phyloP scores from a whole-genome alignment of 805 yeast genomes.

The Wickerhamiella occidentalis region DNA sequence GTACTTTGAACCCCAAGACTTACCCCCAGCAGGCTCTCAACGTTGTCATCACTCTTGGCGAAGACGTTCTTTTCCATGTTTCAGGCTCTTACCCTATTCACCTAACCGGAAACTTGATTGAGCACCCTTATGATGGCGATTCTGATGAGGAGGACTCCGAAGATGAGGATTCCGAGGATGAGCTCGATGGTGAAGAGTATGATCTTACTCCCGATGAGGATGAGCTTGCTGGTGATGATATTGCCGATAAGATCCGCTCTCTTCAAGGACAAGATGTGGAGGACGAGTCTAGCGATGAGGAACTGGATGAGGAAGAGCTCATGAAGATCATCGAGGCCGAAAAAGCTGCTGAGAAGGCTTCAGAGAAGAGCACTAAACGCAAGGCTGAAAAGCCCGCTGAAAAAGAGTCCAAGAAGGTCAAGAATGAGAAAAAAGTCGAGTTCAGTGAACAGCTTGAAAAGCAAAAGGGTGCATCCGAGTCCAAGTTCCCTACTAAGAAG shows the following conservation, averaged over 20 bases:
- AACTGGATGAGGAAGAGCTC: constrained; percentile 27
- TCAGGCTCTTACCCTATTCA: constrained; percentile 93
- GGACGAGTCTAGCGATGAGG: constrained; percentile 28
- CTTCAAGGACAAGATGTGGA: constrained; percentile 41
- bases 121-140: constrained; percentile 80
- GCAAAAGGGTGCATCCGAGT: constrained; percentile 59
- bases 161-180: constrained; percentile 25
- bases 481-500: constrained; percentile 45
- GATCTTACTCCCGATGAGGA: constrained; percentile 31
- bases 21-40: constrained; percentile 75
- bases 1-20: constrained; percentile 78
- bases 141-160: constrained; percentile 36
- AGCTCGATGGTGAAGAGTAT: constrained; percentile 47
- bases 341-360: constrained; percentile 21
- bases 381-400: constrained; percentile 25
- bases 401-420: constrained; percentile 29
- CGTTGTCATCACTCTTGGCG: constrained; percentile 81
- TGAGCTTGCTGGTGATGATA: constrained; percentile 17
- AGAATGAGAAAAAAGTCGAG: constrained; percentile 66
- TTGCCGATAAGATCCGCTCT: constrained; percentile 28
- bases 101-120: constrained; percentile 88
- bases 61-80: constrained; percentile 86
- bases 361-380: constrained; percentile 27
- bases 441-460: constrained; percentile 86
- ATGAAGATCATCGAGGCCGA: constrained; percentile 13